phyloP scores from a whole-genome alignment of 2,329 filamentous ascomycete species.

The Colletotrichum cereale region DNA sequence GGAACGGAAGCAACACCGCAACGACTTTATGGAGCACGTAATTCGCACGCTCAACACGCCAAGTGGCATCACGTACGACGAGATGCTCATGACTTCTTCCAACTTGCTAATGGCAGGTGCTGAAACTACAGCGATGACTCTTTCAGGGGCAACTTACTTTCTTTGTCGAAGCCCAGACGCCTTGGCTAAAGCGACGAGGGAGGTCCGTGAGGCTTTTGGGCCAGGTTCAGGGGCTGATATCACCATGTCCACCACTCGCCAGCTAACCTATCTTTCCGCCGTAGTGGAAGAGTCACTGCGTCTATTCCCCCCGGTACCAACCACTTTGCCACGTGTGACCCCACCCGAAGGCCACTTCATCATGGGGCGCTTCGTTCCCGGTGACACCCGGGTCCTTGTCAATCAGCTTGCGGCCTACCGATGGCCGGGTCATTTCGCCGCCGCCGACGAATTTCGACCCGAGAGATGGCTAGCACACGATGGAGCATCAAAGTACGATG shows the following conservation, averaged over 20 bases:
- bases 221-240: constrained; percentile 49
- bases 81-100: constrained; percentile 23
- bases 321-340: constrained; percentile 3
- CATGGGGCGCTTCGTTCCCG: constrained; percentile 48
- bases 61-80: constrained; percentile 12
- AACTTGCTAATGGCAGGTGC: constrained; percentile 22
- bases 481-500: constrained; percentile 49
- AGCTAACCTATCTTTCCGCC: constrained; percentile 51
- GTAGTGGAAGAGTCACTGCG: constrained; percentile 54
- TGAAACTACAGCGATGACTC: constrained; percentile 23
- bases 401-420: constrained; percentile 49
- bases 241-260: constrained; percentile 43
- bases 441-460: constrained; percentile 53
- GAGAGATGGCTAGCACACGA: constrained; percentile 54
- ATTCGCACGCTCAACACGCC: constrained; percentile 10
- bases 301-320: constrained; percentile 49
- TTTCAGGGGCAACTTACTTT: constrained; percentile 19
- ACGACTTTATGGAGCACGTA: constrained; percentile 23
- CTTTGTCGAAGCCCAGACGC: neutral
- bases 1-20: constrained; percentile 2
- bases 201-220: constrained; percentile 49
- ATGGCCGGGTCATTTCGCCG: constrained; percentile 47
- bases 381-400: constrained; percentile 37
- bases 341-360: constrained; percentile 44
- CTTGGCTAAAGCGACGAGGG: constrained; percentile 45